Evolutionary conservation across 441 rosid species (phyloP), one percentile per base, ranked within the genome.

Genomic region (Euphorbia celastroides): DNA sequence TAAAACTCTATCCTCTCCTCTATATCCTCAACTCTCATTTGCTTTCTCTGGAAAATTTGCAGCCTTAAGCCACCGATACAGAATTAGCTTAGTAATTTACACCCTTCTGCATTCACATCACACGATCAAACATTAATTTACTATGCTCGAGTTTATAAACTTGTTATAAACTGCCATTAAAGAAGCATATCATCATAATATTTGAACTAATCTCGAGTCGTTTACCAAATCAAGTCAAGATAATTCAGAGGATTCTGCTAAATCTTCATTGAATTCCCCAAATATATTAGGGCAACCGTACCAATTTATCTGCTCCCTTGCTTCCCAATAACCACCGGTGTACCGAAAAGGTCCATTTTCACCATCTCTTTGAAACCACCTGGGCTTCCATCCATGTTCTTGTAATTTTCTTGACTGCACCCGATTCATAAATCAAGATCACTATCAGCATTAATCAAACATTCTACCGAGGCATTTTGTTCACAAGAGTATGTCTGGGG

Each of bases 341-440:
- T 81, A 92, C 57, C 70, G 70, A 76, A 78, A 94, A 38, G 94
- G 61, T 74, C 92, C 87, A 38, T 79, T 68, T 70, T 86, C 88
- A 36, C 77, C 79, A 38, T 83, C 86, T 72, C 74, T 64, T 60
- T 78, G 76, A 76, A 94, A 94, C 98, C 99, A 94, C 79, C 85
- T 83, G 2, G 99, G 94, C 71, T 78, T 84, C 99, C 99, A 92
- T 66, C 99, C 98, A 42, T 84, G 85, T 77, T 91, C 98, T 76
- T 94, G 98, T 71, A 92, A 68, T 73, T 88, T 87, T 69, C 90
- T 84, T 48, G 98, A 89, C 99, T 94, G 88, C 73, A 56, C 12
- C 38, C 36, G 41, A 66, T 14, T 26, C 51, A 41, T 16, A 5
- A 28, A 23, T 11, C 2, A 52, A 5, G 26, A 44, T 20, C 32